Conservation (phyloP, 768 basidiomycete genomes). For the Phlegmacium glaucopus region DNA sequence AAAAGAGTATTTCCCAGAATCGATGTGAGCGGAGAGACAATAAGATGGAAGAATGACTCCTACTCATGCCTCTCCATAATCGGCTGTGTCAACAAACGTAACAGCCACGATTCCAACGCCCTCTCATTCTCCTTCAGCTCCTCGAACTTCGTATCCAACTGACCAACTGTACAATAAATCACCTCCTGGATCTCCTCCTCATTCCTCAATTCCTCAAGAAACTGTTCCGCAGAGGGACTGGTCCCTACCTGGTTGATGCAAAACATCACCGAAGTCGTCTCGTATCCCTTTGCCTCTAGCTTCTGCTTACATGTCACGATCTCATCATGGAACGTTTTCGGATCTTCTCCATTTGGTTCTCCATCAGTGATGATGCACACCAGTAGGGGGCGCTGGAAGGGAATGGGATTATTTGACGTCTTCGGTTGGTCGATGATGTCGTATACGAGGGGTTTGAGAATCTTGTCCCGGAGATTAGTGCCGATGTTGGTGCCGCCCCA, state of each 20-base stretch:
- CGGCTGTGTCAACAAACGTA: slow-evolving; percentile 7
- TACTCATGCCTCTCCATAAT: slow-evolving; percentile 4
- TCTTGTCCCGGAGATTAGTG: slow-evolving; percentile 7
- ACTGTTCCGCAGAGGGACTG: neutral
- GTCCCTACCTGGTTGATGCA: slow-evolving; percentile 14
- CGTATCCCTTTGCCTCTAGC: slow-evolving; percentile 5
- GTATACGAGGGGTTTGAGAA: slow-evolving; percentile 14
- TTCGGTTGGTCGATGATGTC: neutral
- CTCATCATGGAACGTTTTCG: slow-evolving; percentile 3
- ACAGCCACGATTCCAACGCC: slow-evolving; percentile 12
- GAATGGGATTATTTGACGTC: neutral
- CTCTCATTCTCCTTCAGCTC: slow-evolving; percentile 13
- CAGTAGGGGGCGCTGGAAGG: slow-evolving; percentile 11
- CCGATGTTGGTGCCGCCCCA: slow-evolving; percentile 10
- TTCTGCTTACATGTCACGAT: slow-evolving; percentile 10
- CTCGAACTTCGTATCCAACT: slow-evolving; percentile 11
- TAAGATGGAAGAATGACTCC: too few species aligned
- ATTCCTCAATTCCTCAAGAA: slow-evolving; percentile 4
- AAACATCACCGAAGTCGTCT: slow-evolving; percentile 12
- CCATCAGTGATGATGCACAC: slow-evolving; percentile 16
- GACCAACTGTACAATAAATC: slow-evolving; percentile 14
- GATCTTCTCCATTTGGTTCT: slow-evolving; percentile 1
- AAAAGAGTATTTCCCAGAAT: too few species aligned
- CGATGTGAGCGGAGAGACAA: too few species aligned
- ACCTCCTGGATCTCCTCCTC: slow-evolving; percentile 9